Conservation (phyloP, 345 rosid species). For the Capsella bursapastoris region DNA sequence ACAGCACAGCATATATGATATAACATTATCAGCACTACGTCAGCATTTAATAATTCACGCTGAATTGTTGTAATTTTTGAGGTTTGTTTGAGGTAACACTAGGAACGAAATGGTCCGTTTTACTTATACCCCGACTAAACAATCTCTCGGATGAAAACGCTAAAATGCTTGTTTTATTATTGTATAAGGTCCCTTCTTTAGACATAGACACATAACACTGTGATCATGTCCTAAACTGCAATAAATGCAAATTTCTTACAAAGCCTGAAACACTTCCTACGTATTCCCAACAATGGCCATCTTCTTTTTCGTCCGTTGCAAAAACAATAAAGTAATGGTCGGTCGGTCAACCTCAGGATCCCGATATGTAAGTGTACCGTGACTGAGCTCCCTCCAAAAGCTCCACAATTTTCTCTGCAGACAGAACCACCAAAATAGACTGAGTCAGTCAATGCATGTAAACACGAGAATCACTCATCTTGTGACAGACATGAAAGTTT, state of each 20-base stretch:
- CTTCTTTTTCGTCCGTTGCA: neutral
- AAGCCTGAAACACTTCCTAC: slow-evolving; percentile 20
- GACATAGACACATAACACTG: slow-evolving; percentile 21
- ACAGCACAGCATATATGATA: neutral
- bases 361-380: slow-evolving; percentile 91
- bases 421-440: neutral
- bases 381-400: slow-evolving; percentile 87
- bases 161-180: slow-evolving; percentile 15
- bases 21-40: neutral
- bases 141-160: neutral
- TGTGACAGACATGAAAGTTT: neutral
- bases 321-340: neutral
- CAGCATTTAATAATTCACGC: slow-evolving; percentile 5
- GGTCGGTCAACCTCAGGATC: slow-evolving; percentile 53
- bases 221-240: slow-evolving; percentile 27
- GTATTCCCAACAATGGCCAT: slow-evolving; percentile 1
- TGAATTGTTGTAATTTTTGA: neutral
- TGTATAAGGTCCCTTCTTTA: slow-evolving; percentile 16
- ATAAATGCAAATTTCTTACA: slow-evolving; percentile 26
- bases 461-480: neutral
- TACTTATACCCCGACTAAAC: neutral
- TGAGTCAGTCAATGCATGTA: neutral
- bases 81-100: neutral
- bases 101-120: too few relatives aligned
- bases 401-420: slow-evolving; percentile 83